phyloP scores from a whole-genome alignment of 1,284 basidiomycete species.

The Volvariella surrecta region DNA sequence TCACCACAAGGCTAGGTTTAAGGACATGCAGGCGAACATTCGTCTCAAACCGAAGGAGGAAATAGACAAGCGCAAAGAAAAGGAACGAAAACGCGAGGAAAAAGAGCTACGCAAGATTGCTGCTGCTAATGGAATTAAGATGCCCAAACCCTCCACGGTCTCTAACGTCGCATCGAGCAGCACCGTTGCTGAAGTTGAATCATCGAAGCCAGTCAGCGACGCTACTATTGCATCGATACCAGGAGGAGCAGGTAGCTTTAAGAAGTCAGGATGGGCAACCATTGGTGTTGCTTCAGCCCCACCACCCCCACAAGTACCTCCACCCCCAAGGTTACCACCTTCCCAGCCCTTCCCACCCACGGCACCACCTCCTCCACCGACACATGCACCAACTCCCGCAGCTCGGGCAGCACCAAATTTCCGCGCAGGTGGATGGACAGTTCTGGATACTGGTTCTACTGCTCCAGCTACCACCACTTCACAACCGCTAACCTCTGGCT shows the following conservation, averaged over 20 bases:
- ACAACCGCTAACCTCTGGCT: slow-evolving; percentile 5
- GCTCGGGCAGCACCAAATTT: slow-evolving; percentile 13
- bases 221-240: slow-evolving; percentile 4
- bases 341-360: slow-evolving; percentile 11
- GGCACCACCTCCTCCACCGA: slow-evolving; percentile 14
- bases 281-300: slow-evolving; percentile 19
- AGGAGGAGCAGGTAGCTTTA: slow-evolving; percentile 25
- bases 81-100: slow-evolving; percentile 74
- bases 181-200: slow-evolving; percentile 10
- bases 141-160: slow-evolving; percentile 39
- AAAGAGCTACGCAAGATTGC: slow-evolving; percentile 75
- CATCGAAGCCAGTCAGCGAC: slow-evolving; percentile 10
- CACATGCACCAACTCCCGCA: slow-evolving; percentile 16
- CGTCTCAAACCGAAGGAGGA: slow-evolving; percentile 54
- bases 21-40: slow-evolving; percentile 65
- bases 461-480: slow-evolving; percentile 2
- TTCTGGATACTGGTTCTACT: slow-evolving; percentile 10
- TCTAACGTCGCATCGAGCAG: slow-evolving; percentile 8
- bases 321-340: slow-evolving; percentile 11
- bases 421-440: slow-evolving; percentile 16
- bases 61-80: slow-evolving; percentile 66
- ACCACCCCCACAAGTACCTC: not conserved
- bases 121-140: slow-evolving; percentile 66
- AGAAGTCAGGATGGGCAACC: slow-evolving; percentile 54
- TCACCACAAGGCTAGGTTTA: slow-evolving; percentile 70